These are phyloP conservation scores for Gossypium gossypioides DNA, from an alignment of 441 rosid genomes.

Conservation along the genomic window DNA sequence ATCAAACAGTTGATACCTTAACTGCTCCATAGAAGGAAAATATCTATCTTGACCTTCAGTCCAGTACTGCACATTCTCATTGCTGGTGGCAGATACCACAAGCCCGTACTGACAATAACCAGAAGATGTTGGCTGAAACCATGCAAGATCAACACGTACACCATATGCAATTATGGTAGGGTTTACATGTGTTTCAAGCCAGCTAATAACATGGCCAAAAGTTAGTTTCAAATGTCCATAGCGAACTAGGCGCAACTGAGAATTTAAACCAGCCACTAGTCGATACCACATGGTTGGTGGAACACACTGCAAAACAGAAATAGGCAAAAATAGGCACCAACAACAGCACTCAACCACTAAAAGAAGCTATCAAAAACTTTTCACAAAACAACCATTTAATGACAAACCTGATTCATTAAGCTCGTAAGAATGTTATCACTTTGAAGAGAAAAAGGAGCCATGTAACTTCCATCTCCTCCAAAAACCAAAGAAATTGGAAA, in stretches of 20 bases:
- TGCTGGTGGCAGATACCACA: constrained; percentile 35
- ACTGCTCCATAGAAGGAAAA: constrained; percentile 22
- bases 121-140: constrained; percentile 66
- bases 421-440: constrained; percentile 67
- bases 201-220: constrained; percentile 54
- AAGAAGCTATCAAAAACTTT: constrained; percentile 6
- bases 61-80: constrained; percentile 21
- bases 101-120: constrained; percentile 76
- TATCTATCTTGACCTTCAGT: constrained; percentile 27
- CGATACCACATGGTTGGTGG: constrained; percentile 88
- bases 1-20: constrained; percentile 34
- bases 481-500: constrained; percentile 61
- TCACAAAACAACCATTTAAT: constrained; percentile 6
- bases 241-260: constrained; percentile 71
- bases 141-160: constrained; percentile 57
- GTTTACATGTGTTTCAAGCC: constrained; percentile 90
- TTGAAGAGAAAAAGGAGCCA: constrained; percentile 74
- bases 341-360: constrained; percentile 8
- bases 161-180: constrained; percentile 59
- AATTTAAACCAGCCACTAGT: constrained; percentile 75
- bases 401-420: constrained; percentile 70
- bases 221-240: constrained; percentile 57
- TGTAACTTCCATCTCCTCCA: constrained; percentile 88
- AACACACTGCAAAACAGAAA: constrained; percentile 38
- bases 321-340: neutral